Evolutionary conservation across 768 basidiomycete species (phyloP).

Genomic region (Thelephora ganbajun): DNA sequence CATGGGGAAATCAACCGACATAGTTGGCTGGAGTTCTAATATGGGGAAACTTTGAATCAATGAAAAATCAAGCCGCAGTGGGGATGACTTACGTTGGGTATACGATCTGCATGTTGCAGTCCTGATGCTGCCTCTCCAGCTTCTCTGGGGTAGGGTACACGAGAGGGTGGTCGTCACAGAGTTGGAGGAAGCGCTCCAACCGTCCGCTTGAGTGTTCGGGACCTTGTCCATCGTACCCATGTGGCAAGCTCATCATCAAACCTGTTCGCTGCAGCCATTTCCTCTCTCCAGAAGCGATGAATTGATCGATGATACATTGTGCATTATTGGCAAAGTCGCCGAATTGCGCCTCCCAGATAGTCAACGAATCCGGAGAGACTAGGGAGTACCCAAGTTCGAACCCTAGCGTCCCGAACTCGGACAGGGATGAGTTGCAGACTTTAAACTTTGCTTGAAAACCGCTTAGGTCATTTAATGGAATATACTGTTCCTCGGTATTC

Average conservation of each 20-base stretch:
- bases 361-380: slow-evolving; percentile 84
- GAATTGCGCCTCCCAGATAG: slow-evolving; percentile 98
- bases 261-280: slow-evolving; percentile 96
- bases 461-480: slow-evolving; percentile 81
- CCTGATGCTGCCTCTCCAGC: slow-evolving; percentile 91
- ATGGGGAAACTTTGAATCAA: neutral
- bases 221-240: slow-evolving; percentile 97
- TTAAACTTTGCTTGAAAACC: slow-evolving; percentile 85
- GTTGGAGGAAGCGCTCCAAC: slow-evolving; percentile 91
- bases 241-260: slow-evolving; percentile 77
- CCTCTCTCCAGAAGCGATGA: slow-evolving; percentile 92
- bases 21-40: slow-evolving; percentile 87
- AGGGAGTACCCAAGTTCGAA: slow-evolving; percentile 98
- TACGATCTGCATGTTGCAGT: slow-evolving; percentile 98
- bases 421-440: slow-evolving; percentile 92
- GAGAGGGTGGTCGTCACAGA: slow-evolving; percentile 94
- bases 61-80: neutral
- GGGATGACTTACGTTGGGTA: slow-evolving; percentile 69
- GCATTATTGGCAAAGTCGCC: slow-evolving; percentile 98
- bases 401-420: slow-evolving; percentile 88
- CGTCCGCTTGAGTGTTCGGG: slow-evolving; percentile 96
- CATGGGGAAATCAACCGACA: slow-evolving; percentile 23
- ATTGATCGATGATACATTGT: slow-evolving; percentile 97
- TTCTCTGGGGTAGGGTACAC: slow-evolving; percentile 81
- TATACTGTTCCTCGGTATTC: slow-evolving; percentile 77